Evolutionary conservation across 306 rosid species (phyloP).

Genomic region (Gastrolobium bilobum): DNA sequence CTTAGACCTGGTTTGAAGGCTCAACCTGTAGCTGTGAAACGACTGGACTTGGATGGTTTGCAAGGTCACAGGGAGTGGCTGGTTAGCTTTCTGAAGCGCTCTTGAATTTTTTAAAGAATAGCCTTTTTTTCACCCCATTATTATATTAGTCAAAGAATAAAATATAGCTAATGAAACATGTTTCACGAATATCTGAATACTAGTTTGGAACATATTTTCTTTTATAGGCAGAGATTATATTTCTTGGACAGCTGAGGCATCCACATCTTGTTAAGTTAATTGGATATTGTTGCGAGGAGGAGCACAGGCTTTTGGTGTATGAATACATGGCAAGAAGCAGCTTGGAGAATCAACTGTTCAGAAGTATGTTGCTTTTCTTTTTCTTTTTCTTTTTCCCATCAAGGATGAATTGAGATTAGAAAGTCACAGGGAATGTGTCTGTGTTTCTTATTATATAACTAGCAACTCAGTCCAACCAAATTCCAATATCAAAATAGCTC

Average conservation of each 20-base stretch:
- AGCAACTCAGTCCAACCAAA: background rate
- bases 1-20: slow-evolving; percentile 72
- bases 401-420: background rate
- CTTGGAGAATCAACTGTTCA: slow-evolving; percentile 75
- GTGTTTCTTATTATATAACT: background rate
- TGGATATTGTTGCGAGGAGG: slow-evolving; percentile 81
- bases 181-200: slow-evolving; percentile 9
- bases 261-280: slow-evolving; percentile 80
- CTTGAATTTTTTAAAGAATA: background rate
- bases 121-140: background rate
- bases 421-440: background rate
- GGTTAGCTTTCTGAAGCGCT: slow-evolving; percentile 57
- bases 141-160: background rate
- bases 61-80: slow-evolving; percentile 97
- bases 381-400: background rate
- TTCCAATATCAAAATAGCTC: background rate
- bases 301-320: slow-evolving; percentile 81
- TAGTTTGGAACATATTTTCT: slow-evolving; percentile 24
- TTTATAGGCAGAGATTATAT: slow-evolving; percentile 76
- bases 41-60: slow-evolving; percentile 77
- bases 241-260: slow-evolving; percentile 87
- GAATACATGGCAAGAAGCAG: slow-evolving; percentile 84
- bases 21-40: slow-evolving; percentile 83
- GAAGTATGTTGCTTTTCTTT: slow-evolving; percentile 60
- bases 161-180: slow-evolving; percentile 3